Base-by-base conservation (phyloP, 768 basidiomycete genomes). In the Mycena crocata region DNA sequence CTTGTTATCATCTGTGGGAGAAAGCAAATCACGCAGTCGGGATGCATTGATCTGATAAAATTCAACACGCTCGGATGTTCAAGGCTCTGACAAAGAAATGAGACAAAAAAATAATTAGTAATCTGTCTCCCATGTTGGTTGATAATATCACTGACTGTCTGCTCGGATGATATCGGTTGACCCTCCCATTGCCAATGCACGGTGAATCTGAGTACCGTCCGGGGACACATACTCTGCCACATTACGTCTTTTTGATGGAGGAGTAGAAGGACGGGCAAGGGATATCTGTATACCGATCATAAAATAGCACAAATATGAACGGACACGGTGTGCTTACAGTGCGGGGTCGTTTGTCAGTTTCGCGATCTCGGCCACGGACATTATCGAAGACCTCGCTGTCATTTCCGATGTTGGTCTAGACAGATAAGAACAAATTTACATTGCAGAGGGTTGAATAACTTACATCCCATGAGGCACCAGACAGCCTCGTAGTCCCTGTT, bases 171-270 rank as follows among this genome's bases (percentile, higher is more conserved):
- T 46, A 34, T 54, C 50, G 17, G 61, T 35, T 17, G 50, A 23
- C 1, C 61, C 61, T 0, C 42, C 42, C 17, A 54, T 17, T 17
- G 61, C 61, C 7, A 55, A 24, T 34, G 42, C 61, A 14, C 55
- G n/a, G 31, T 32, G 31, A 8, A 62, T 6, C 26, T 32, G 8
- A 1, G 28, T 19, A 7, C 51, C 51, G 15, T 62, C 51, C 2
- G 61, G 61, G 12, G 61, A 62, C 32, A 61, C 39, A 32, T 61
- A 61, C 13, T 50, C 59, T 24, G 59, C 42, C 34, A 46, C 23
- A 17, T 0, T 24, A 69, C 61, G 40, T 31, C 46, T 62, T 39
- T 19, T 40, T 4, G 65, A 52, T 3, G 65, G 54, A 5, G 58
- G 58, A 15, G 58, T 52, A 5, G 32, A 17, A 30, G 55, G 52